Evolutionary conservation across 371 early-diverging fungal genomes (phyloP), one percentile per base, ranked within the genome.

Genomic region (Apophysomyces elegans): DNA sequence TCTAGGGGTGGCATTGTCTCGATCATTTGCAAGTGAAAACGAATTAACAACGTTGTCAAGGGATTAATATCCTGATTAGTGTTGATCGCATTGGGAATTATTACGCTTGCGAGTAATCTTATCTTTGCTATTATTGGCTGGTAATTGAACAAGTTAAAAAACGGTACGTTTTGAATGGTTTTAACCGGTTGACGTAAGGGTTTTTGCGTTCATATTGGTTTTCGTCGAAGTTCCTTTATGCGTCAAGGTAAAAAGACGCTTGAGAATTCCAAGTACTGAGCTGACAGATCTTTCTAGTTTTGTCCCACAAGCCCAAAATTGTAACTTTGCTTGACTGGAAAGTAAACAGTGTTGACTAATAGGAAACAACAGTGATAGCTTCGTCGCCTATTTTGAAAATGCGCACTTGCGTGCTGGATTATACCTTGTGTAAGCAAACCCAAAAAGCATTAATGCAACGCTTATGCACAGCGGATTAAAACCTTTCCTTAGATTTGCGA

Each of bases 221-320:
- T 81, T 81, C 67, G 77, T 78, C 9, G 81, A 81, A 66, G 74
- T 81, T 2, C 81, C 79, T 32, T 45, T 81, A 11, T 81, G 79
- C 64, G 75, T 68, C 43, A 78, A 75, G 76, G 76, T 76, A 66
- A 8, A 61, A 41, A 21, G n/a, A 39, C 0, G n/a, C 5, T 11
- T 11, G 13, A 41, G 2, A 41, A 5, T 11, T 13, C 13, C 13
- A 41, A 13, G 32, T 26, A 41, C 41, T 41, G 41, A 41, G 32
- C 9, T n/a, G 32, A 56, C 8, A 14, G 58, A 18, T 37, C 21
- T 18, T 57, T 67, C n/a, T 21, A 75, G 67, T 73, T 81, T 57
- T 81, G 81, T 62, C 81, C 79, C 32, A 81, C 81, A 21, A 81
- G 81, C 44, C 81, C 81, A 9, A 67, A 65, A 58, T 81, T 81